Conservation (phyloP, 176 grass and related monocot genomes). For the Oryza meyeriana region DNA sequence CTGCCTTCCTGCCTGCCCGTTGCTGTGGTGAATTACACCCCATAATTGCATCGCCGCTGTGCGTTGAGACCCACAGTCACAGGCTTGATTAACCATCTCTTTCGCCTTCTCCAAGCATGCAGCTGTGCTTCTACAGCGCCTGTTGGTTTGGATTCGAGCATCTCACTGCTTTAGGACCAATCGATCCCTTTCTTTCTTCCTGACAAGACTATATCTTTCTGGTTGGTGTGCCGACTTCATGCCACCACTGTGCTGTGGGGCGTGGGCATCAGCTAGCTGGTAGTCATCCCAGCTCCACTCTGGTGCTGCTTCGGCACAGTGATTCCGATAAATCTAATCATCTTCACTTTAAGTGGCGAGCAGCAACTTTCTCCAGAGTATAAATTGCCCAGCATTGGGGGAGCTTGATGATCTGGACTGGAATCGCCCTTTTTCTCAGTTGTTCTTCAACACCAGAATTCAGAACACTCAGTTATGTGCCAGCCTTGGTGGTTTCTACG, state of each 20-base stretch:
- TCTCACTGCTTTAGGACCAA: background rate
- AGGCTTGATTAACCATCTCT: background rate
- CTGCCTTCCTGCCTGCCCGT: background rate
- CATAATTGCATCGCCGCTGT: background rate
- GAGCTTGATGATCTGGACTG: constrained; percentile 27
- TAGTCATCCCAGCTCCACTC: constrained; percentile 1
- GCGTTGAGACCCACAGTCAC: background rate
- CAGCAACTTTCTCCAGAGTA: constrained; percentile 28
- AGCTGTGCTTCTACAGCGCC: constrained; percentile 3
- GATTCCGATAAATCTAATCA: background rate
- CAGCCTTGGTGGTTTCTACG: background rate
- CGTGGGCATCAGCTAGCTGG: constrained; percentile 22
- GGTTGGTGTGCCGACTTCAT: constrained; percentile 29
- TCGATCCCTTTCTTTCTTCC: background rate
- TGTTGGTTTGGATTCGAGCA: constrained; percentile 9
- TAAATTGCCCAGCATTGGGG: constrained; percentile 18
- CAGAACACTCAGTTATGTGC: background rate
- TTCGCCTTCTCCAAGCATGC: background rate
- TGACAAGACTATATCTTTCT: constrained; percentile 19
- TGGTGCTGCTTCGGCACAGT: background rate
- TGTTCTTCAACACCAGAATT: background rate
- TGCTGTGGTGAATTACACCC: background rate
- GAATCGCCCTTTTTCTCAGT: background rate
- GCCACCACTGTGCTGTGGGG: constrained; percentile 26
- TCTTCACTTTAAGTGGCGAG: constrained; percentile 34